Evolutionary conservation across 1,139 yeast genomes (phyloP), one percentile per base, ranked within the genome.

Genomic region (Saccharomycopsis phalli): DNA sequence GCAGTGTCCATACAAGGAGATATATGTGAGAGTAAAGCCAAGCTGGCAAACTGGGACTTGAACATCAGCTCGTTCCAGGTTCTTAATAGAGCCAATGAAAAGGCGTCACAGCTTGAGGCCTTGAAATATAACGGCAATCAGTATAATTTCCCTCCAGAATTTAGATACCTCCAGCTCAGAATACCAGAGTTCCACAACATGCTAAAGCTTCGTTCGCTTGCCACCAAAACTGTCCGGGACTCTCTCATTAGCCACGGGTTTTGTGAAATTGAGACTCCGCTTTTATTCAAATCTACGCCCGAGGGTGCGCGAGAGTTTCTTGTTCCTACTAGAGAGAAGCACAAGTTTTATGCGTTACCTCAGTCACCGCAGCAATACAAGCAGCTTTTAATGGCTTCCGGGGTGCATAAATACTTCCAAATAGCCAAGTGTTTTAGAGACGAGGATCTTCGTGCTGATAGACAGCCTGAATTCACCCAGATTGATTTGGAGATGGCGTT

Each of bases 291-390:
- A 56, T 83, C 95, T 1, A 91, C 98, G 0, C 98, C 98, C 0
- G 99, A 91, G 60, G 99, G 99, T 8, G 98, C 99, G 1, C 68
- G 94, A 31, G 99, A 91, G 59, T 91, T 91, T 55, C 61, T 93
- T 41, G 97, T 91, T 0, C 98, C 98, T 0, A 86, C 96, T 0
- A 69, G 97, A 48, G 61, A 68, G 14, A 59, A 63, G 3, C 66
- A 70, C 10, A 62, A 68, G 33, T 83, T 84, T 58, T 91, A 88
- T 57, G 96, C 98, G 0, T 65, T 91, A 32, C 96, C 97, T 0
- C 99, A 91, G 59, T 83, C 95, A 19, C 99, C 99, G 0, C 99
- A 91, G 55, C 98, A 91, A 56, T 91, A 88, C 55, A 91, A 93
- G 56, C 98, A 91, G 60, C 66, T 91, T 29, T 63, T 91, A 32